Base-by-base conservation (phyloP, 2,329 filamentous ascomycete species). In the Cladosporium sp. region DNA sequence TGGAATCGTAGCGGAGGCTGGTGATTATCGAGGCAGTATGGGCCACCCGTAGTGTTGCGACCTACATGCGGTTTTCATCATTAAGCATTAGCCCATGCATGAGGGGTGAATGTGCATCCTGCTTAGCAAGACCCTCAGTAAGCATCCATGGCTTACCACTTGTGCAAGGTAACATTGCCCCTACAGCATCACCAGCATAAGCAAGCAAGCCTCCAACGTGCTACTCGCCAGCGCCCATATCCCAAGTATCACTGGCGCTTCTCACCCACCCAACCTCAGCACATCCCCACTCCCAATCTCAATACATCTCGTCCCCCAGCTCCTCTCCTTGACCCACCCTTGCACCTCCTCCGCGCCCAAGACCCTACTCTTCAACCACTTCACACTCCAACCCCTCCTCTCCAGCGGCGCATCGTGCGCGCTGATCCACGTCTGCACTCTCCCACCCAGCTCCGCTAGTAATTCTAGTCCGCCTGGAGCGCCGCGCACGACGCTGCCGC, bases 341-440 rank as follows among this genome's bases (percentile, higher is more conserved):
- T 80, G 77, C 1, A 86, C 80, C 59, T 87, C 82, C 37, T 83
- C 78, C 10, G 74, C 69, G 0, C 72, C 75, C 71, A 80, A 85
- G 59, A 75, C 78, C 60, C 73, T 76, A 16, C 82, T 85, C 67
- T 80, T 81, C 5, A 87, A 78, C 72, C 84, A 79, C 49, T 76
- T 81, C 5, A 82, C 84, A 3, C 81, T 82, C 59, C 86, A 72
- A 0, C 86, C 87, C 3, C 77, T 78, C 29, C 83, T 81, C 40
- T 84, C 79, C 71, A 88, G 89, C 31, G 85, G 82, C 5, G 83
- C 85, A 70, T 89, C 87, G 68, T 88, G 87, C 0, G 86, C 83
- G 64, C 83, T 83, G 23, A 90, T 81, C 88, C 88, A 90, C 4
- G 86, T 85, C 14, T 82, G 81, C 0, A 88, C 79, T 65, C 80